A percentile compares a stretch with the other conserved stretches of the same genome.
Conservation (phyloP, 306 rosid genomes). For the Dryas octopetala region DNA sequence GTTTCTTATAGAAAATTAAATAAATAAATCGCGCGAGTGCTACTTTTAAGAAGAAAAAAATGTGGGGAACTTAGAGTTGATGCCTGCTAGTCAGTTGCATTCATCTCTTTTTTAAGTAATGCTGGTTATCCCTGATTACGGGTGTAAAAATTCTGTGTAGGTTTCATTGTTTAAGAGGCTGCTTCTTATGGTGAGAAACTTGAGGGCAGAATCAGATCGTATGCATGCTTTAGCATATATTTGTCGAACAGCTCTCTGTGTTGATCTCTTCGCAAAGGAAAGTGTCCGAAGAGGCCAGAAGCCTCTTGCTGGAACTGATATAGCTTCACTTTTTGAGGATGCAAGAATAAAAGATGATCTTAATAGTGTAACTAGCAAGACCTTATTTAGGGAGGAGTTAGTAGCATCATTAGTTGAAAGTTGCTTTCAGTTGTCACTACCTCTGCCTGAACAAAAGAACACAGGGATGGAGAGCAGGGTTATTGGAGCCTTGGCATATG, state of each 20-base stretch:
- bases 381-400: conserved; percentile 92
- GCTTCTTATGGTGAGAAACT: conserved; percentile 92
- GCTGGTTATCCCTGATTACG: neutral
- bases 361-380: conserved; percentile 76
- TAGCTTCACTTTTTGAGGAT: conserved; percentile 97
- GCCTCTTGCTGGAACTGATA: conserved; percentile 97
- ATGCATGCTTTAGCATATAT: conserved; percentile 97
- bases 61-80: no score
- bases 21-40: neutral
- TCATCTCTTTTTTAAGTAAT: neutral
- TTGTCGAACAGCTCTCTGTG: conserved; percentile 98
- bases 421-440: conserved; percentile 96
- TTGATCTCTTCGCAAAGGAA: conserved; percentile 96
- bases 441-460: conserved; percentile 93
- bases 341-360: conserved; percentile 88
- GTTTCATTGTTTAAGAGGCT: conserved; percentile 93
- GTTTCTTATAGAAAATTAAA: no score
- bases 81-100: no score
- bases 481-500: conserved; percentile 98
- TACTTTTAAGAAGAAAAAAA: neutral
- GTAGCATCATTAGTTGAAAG: conserved; percentile 98
- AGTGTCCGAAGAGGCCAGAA: conserved; percentile 99
- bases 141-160: conserved; percentile 37
- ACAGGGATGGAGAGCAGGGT: conserved; percentile 97
- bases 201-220: conserved; percentile 98